phyloP scores from a whole-genome alignment of 345 rosid species.

The Anacardium occidentale region DNA sequence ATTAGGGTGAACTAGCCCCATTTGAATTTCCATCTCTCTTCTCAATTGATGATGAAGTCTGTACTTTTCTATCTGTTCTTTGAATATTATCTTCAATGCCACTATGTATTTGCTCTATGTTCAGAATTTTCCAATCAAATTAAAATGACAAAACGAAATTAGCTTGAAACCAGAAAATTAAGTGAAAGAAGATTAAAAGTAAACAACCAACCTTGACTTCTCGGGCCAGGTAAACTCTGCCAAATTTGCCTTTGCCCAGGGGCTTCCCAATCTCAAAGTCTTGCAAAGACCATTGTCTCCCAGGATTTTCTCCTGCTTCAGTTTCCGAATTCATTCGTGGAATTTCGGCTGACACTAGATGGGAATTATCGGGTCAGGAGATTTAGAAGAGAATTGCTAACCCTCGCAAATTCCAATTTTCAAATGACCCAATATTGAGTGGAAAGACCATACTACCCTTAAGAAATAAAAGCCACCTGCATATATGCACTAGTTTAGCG shows the following conservation, averaged over 20 bases:
- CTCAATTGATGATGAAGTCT: slow-evolving; percentile 70
- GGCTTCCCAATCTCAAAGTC: slow-evolving; percentile 94
- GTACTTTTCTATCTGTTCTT: slow-evolving; percentile 86
- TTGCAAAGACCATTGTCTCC: slow-evolving; percentile 53
- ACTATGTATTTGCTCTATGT: slow-evolving; percentile 68
- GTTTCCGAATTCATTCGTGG: neutral
- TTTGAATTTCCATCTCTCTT: slow-evolving; percentile 93
- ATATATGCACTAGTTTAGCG: no score
- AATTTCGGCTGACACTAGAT: neutral
- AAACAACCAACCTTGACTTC: slow-evolving; percentile 52
- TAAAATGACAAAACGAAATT: neutral
- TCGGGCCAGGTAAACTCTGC: slow-evolving; percentile 87
- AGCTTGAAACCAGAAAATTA: neutral
- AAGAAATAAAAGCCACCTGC: no score
- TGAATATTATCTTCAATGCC: slow-evolving; percentile 84
- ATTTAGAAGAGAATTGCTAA: no score
- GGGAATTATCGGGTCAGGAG: no score
- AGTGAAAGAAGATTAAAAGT: neutral
- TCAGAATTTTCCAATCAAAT: neutral
- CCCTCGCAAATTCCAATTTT: no score
- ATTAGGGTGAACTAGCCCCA: slow-evolving; percentile 65
- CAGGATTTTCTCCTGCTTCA: slow-evolving; percentile 21
- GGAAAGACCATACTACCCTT: no score
- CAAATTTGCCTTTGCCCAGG: slow-evolving; percentile 85
- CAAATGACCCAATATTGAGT: no score